Evolutionary conservation across 169 alveolate species (phyloP).

Genomic region (Plasmodium malariae): DNA sequence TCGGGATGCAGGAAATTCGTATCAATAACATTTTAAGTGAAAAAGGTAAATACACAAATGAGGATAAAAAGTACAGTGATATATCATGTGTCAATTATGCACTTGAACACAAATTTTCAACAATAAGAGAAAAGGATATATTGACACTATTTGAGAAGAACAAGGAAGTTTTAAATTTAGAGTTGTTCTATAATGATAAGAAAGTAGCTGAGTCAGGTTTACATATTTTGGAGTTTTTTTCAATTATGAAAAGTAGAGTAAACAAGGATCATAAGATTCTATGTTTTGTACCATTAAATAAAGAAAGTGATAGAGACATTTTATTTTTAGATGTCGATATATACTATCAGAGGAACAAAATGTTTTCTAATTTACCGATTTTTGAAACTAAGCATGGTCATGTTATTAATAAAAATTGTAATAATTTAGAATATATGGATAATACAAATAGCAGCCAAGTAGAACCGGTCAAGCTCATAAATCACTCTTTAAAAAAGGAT

Average conservation of each 20-base stretch:
- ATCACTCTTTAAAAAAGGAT: too few relatives aligned
- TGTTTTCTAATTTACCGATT: neutral
- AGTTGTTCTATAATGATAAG: constrained; percentile 8
- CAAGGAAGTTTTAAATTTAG: constrained; percentile 34
- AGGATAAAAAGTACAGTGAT: constrained; percentile 1
- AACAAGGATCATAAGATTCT: constrained; percentile 52
- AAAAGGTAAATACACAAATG: neutral
- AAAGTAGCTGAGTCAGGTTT: constrained; percentile 48
- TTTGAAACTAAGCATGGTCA: constrained; percentile 30
- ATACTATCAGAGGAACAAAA: constrained; percentile 37
- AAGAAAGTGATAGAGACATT: constrained; percentile 9
- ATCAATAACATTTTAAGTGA: neutral
- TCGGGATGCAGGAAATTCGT: constrained; percentile 42
- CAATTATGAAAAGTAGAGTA: constrained; percentile 26
- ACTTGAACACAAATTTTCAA: constrained; percentile 60
- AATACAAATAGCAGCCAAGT: neutral
- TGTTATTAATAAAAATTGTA: neutral
- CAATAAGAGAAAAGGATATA: constrained; percentile 62
- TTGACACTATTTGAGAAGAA: constrained; percentile 51
- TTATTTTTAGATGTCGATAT: constrained; percentile 68
- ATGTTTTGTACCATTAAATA: constrained; percentile 15
- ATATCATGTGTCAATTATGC: constrained; percentile 5
- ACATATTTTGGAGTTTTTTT: constrained; percentile 66
- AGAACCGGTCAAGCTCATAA: too few relatives aligned
- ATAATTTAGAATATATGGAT: neutral